Evolutionary conservation across 257 asterid species (phyloP), one percentile per base, ranked within the genome.

Genomic region (Przewalskia tangutica): DNA sequence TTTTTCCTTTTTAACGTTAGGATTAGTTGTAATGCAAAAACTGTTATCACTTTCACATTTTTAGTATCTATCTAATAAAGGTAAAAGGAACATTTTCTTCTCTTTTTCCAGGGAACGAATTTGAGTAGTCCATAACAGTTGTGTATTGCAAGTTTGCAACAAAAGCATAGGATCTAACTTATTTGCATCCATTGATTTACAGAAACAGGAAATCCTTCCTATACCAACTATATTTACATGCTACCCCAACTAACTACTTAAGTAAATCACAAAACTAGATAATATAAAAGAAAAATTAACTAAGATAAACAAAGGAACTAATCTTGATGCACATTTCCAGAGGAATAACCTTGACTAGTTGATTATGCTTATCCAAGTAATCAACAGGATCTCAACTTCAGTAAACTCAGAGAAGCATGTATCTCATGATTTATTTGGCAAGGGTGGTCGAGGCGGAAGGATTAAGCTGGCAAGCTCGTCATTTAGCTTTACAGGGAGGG

Each of bases 401-500:
- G 77, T 71, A 66, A 63, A 67, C 51, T 51, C 81, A 83, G 62
- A 79, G 84, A 42, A 83, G 83, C 86, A 70, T 46, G 82, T 83
- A 78, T 67, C 84, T 91, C 89, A 86, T 56, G 89, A 81, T 85
- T 86, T 87, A 46, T 90, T 90, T 11, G 87, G 85, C 85, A 88
- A 77, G 65, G 46, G 79, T 50, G 90, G n/a, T 17, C 85, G 46
- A 59, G 79, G 83, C 9, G 91, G 93, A 79, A 93, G 97, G 86
- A 93, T 86, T 59, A 89, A 65, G 84, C 85, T 89, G 68, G 94
- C 98, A 18, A 93, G 95, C 42, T 93, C 93, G 63, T 91, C 97
- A 23, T 93, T 93, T 85, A 93, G 88, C 91, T 88, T 91, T 62
- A 92, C 94, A n/a, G 98, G 98, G 55, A 93, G 91, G 4, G 96